Evolutionary conservation across 164 flowering plant species (phyloP), one percentile per base, ranked within the genome.

Genomic region (Cinnamomum chago): DNA sequence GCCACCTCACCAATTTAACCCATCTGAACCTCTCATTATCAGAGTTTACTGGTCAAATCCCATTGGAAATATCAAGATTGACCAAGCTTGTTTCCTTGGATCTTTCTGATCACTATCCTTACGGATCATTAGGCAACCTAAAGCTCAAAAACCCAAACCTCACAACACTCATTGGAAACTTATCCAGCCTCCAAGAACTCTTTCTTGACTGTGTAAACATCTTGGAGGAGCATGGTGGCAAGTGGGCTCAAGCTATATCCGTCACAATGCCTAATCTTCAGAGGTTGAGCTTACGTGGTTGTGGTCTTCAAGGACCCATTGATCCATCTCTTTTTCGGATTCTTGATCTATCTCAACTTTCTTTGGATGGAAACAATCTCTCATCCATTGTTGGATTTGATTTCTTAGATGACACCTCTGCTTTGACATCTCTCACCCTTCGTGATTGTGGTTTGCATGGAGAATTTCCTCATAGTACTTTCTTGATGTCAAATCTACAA

Each of bases 11-110:
- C 0, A 74, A 75, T 64, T 72, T 87, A 81, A 75, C 23, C 11
- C 60, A 77, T 75, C 82, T 88, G 70, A 84, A 90, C 66, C 67
- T 88, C 51, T 86, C 88, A 5, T 65, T 78, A 12, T 71, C 89
- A 14, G 77, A 79, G 33, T 86, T 88, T 52, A 20, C 13, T 0
- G 89, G 89, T 28, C 89, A 88, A 28, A 77, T 80, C 51, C 88
- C 87, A 0, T 25, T 72, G n/a, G 83, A 70, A 58, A 71, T 87
- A 12, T 79, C 87, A 1, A 67, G 30, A 0, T 33, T 85, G 80
- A 78, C 70, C 13, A 55, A 70, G 74, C 76, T 79, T 62, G 78
- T 79, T 67, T 68, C 73, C 2, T 78, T 79, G 10, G 76, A 72
- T 72, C 25, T 24, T 1, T 24, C 25, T 24, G n/a, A n/a, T n/a